Conservation (phyloP, 2,329 filamentous ascomycete species). For the Colletotrichum tabaci region DNA sequence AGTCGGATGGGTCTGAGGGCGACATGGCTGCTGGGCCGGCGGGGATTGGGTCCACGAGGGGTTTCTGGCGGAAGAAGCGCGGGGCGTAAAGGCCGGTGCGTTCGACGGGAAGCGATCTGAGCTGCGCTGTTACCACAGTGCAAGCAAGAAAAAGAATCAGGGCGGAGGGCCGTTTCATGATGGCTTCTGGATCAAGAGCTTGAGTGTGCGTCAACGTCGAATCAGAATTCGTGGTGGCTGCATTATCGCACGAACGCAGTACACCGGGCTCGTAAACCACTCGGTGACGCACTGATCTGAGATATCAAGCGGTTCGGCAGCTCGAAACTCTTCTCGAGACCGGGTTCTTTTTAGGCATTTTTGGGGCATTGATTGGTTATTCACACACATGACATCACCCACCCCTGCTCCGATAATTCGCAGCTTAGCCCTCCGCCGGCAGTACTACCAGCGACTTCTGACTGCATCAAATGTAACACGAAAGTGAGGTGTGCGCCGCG, state of each 20-base stretch:
- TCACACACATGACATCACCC: constrained; percentile 34
- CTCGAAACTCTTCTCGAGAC: constrained; percentile 21
- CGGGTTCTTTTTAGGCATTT: constrained; percentile 13
- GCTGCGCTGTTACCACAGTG: constrained; percentile 34
- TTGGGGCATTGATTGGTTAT: constrained; percentile 23
- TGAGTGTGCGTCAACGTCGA: constrained; percentile 8
- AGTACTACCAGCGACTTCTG: constrained; percentile 13
- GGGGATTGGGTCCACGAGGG: constrained; percentile 35
- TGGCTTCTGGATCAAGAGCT: constrained; percentile 6
- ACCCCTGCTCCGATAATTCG: constrained; percentile 8
- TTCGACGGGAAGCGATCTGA: constrained; percentile 34
- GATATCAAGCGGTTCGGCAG: constrained; percentile 13
- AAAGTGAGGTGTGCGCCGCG: background rate
- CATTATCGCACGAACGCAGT: constrained; percentile 3
- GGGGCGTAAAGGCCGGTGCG: constrained; percentile 29
- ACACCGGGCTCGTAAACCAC: constrained; percentile 14
- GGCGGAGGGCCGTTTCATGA: constrained; percentile 37
- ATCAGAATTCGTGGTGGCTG: background rate
- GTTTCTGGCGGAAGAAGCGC: constrained; percentile 41
- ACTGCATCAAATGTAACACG: background rate
- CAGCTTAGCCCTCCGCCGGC: background rate
- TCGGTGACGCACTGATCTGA: constrained; percentile 2
- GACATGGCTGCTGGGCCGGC: constrained; percentile 48
- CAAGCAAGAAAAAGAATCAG: constrained; percentile 34
- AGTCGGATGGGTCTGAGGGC: constrained; percentile 45